These are phyloP conservation scores for Penicillium sclerotiorum DNA, from an alignment of 2,329 filamentous ascomycete species.

Conservation along the genomic window DNA sequence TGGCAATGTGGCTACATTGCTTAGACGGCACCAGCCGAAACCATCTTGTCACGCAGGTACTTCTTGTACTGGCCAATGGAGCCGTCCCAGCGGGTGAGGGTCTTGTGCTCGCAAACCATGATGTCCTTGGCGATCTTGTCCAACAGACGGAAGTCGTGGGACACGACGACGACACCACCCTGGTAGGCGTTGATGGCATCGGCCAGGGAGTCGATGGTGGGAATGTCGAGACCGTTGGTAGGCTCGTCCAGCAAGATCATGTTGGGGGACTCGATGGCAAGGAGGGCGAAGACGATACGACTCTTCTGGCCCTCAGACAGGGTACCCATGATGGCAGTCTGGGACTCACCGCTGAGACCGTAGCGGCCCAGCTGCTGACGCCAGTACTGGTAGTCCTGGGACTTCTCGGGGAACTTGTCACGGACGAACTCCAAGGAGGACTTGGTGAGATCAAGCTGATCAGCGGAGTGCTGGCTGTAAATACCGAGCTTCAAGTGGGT, in stretches of 20 bases:
- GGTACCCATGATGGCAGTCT: conserved; percentile 97
- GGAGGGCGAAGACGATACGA: conserved; percentile 94
- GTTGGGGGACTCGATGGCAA: conserved; percentile 94
- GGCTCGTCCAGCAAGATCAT: conserved; percentile 98
- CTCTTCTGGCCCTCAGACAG: conserved; percentile 97
- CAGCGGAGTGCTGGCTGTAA: conserved; percentile 97
- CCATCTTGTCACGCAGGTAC: conserved; percentile 98
- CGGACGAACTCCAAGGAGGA: conserved; percentile 96
- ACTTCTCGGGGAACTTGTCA: conserved; percentile 86
- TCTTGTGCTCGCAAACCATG: conserved; percentile 98
- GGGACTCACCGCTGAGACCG: conserved; percentile 86
- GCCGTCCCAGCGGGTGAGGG: conserved; percentile 85
- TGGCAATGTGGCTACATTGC: conserved; percentile 15
- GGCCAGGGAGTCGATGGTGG: conserved; percentile 94
- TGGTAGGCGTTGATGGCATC: conserved; percentile 96
- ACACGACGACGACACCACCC: conserved; percentile 96
- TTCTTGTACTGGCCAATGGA: conserved; percentile 96
- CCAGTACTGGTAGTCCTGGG: conserved; percentile 99
- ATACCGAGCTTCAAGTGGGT: conserved; percentile 98
- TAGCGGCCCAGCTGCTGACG: conserved; percentile 95
- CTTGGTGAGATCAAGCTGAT: conserved; percentile 98
- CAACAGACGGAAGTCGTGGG: conserved; percentile 97
- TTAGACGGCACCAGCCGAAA: conserved; percentile 81
- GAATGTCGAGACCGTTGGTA: conserved; percentile 98
- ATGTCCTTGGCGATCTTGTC: conserved; percentile 99